A percentile compares a stretch with the other conserved stretches of the same genome.
Conservation (phyloP, 2,329 filamentous ascomycete genomes). For the Chaetomium strumarium region DNA sequence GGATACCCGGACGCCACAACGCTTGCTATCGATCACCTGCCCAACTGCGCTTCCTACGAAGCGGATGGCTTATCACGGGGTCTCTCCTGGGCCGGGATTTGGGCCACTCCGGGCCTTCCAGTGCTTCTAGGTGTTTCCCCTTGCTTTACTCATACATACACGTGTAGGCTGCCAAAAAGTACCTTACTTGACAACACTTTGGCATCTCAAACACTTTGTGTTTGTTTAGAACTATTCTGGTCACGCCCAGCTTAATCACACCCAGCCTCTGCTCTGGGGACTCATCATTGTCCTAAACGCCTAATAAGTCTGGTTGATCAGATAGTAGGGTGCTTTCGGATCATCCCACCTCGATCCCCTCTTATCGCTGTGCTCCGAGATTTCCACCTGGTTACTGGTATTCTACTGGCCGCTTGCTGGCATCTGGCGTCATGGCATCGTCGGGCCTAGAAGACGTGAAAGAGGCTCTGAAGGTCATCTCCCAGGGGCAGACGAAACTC, state of each 20-base stretch:
- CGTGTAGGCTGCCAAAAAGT: too few species aligned
- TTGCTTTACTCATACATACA: neutral
- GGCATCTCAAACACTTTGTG: neutral
- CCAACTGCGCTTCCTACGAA: constrained; percentile 16
- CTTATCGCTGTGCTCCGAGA: neutral
- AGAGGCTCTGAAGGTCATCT: constrained; percentile 32
- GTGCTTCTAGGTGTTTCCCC: neutral
- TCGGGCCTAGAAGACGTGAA: constrained; percentile 32
- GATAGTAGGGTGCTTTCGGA: neutral
- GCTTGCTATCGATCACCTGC: constrained; percentile 25
- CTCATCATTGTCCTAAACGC: too few species aligned
- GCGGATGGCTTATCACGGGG: constrained; percentile 19
- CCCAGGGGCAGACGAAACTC: constrained; percentile 37
- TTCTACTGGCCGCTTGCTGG: neutral
- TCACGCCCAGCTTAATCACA: too few species aligned
- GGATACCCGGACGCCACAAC: constrained; percentile 12
- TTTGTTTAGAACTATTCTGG: neutral
- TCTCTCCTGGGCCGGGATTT: constrained; percentile 17
- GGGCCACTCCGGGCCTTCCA: constrained; percentile 15
- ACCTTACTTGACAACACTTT: neutral
- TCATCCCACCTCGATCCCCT: neutral
- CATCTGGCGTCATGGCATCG: constrained; percentile 16
- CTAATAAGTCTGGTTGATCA: too few species aligned
- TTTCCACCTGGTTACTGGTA: neutral
- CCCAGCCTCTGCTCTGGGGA: too few species aligned